A percentile compares a stretch with the other conserved stretches of the same genome.
Evolutionary conservation across 225 moss, liverwort and hornwort species (phyloP).

Genomic region (Thuidium tamariscinum): DNA sequence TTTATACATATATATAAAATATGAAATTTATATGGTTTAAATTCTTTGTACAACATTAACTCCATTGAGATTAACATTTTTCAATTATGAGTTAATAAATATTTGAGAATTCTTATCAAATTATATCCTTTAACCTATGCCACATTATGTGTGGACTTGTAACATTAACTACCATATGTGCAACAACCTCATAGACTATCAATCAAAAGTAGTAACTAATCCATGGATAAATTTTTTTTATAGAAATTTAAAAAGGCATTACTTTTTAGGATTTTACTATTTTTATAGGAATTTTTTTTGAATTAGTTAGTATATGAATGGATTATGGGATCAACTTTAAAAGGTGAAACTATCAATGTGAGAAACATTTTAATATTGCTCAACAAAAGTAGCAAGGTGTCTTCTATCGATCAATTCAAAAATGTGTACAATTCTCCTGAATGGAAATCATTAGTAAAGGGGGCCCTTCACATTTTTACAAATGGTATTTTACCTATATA

Average conservation of each 20-base stretch:
- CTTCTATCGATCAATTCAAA: neutral
- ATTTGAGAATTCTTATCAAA: too few relatives aligned
- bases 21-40: too few relatives aligned
- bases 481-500: neutral
- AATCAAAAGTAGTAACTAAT: neutral
- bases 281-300: neutral
- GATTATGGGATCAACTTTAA: neutral
- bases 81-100: too few relatives aligned
- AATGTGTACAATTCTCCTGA: neutral
- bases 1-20: too few relatives aligned
- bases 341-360: neutral
- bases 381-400: neutral
- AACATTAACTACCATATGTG: too few relatives aligned
- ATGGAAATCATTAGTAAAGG: neutral
- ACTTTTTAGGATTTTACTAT: neutral
- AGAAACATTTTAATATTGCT: neutral
- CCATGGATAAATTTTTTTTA: neutral
- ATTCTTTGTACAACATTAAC: too few relatives aligned
- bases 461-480: neutral
- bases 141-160: too few relatives aligned
- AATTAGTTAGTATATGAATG: neutral
- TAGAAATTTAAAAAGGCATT: too few relatives aligned
- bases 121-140: too few relatives aligned
- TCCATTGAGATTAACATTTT: too few relatives aligned
- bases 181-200: neutral